phyloP scores from a whole-genome alignment of 352 stramenopile species.

The Globisporangium okanoganense region DNA sequence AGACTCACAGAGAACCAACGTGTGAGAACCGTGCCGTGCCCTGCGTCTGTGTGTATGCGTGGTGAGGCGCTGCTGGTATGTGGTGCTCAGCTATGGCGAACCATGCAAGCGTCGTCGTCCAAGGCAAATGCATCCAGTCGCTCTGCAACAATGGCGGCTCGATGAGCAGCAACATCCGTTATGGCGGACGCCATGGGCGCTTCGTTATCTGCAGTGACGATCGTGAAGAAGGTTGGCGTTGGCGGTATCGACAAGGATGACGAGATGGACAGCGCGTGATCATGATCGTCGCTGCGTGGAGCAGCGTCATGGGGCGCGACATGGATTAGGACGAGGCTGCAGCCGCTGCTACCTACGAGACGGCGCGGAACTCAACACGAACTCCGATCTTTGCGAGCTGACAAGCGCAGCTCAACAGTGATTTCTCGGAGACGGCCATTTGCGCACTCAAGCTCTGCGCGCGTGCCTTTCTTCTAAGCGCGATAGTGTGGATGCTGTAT shows the following conservation, averaged over 20 bases:
- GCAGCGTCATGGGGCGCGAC: too few species aligned
- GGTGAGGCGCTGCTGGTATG: too few species aligned
- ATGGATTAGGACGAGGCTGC: neutral
- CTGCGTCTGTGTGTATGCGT: neutral
- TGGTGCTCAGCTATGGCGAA: neutral
- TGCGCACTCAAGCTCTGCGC: neutral
- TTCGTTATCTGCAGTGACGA: neutral
- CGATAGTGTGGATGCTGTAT: too few species aligned
- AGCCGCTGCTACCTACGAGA: neutral
- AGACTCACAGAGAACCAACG: neutral
- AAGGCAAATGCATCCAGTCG: neutral
- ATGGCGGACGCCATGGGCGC: neutral
- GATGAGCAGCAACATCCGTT: neutral
- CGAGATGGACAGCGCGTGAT: neutral
- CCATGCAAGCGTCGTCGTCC: too few species aligned
- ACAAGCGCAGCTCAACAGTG: neutral
- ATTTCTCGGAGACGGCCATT: neutral
- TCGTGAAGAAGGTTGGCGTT: neutral
- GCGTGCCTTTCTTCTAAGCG: too few species aligned
- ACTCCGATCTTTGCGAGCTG: neutral
- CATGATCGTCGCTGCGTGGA: neutral
- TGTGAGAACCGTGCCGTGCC: neutral
- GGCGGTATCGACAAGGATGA: neutral
- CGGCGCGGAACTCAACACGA: too few species aligned
- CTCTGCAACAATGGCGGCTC: neutral